These are phyloP conservation scores for Pinus tabuliformis DNA, from an alignment of 75 land plant genomes.

Conservation along the genomic window DNA sequence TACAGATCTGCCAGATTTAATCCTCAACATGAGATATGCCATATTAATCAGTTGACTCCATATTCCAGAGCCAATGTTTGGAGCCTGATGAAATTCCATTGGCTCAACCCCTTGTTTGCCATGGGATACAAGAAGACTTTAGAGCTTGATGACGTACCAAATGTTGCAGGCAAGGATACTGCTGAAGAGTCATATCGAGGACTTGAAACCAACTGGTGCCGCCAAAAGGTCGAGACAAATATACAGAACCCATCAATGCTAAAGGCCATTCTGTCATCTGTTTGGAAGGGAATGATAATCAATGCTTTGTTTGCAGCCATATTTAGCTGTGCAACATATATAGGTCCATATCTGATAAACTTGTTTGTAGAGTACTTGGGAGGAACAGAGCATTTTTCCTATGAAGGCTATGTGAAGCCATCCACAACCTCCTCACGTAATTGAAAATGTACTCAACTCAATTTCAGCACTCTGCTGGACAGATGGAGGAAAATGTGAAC, in stretches of 20 bases:
- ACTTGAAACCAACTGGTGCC: constrained; percentile 17
- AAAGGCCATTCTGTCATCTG: constrained; percentile 16
- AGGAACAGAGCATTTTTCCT: constrained; percentile 34
- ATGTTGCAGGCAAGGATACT: constrained; percentile 21
- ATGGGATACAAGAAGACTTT: constrained; percentile 26
- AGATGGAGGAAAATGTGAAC: no score
- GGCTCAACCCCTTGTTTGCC: constrained; percentile 36
- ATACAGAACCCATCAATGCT: constrained; percentile 12
- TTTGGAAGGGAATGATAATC: constrained; percentile 23
- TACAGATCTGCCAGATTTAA: no score
- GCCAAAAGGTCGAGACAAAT: not conserved
- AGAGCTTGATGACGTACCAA: constrained; percentile 36
- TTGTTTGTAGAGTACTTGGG: constrained; percentile 45
- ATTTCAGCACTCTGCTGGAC: no score
- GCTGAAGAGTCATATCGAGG: constrained; percentile 14
- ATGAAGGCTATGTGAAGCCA: no score
- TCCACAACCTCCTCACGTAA: no score
- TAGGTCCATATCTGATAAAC: constrained; percentile 41
- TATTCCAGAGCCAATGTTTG: constrained; percentile 32
- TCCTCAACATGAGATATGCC: no score
- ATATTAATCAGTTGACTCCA: not conserved
- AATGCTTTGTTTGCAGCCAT: constrained; percentile 24
- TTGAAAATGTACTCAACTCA: no score
- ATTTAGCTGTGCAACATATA: constrained; percentile 24
- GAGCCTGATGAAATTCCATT: constrained; percentile 31